Evolutionary conservation across 1,139 yeast genomes (phyloP), one percentile per base, ranked within the genome.

Genomic region (Zygoascus sp.): DNA sequence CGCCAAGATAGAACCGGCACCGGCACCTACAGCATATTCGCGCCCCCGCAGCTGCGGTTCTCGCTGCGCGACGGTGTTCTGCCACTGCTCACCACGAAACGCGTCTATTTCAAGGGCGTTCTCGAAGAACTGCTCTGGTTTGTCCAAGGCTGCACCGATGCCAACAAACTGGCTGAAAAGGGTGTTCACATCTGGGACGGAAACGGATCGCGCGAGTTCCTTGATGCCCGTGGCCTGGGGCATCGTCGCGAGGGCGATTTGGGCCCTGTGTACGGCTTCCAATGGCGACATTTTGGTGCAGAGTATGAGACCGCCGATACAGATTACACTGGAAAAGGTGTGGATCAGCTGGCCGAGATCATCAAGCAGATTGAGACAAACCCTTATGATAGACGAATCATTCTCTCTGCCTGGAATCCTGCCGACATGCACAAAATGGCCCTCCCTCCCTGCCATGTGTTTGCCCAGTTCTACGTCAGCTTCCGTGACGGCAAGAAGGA

Each of bases 231-330:
- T 36, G 98, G 98, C 0, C 75, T 92, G 42, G 74, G 75, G 0
- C 74, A 86, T 50, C 80, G 96, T 60, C 75, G 92, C 53, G 97
- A 81, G 59, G 97, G 97, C 48, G 99, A 92, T 67, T 69, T 92
- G 58, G 99, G 99, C 0, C 98, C 99, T 1, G 97, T 92, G 2
- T 92, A 92, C 63, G 99, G 99, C 0, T 92, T 94, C 69, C 99
- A 92, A 67, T 92, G 99, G 99, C 80, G 99, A 60, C 98, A 94
- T 66, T 92, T 94, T 64, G 98, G 98, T 25, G 98, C 98, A 3
- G 79, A 83, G 55, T 92, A 92, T 64, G 72, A 62, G 36, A 89
- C 87, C 49, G 88, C 96, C 61, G 90, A 90, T 53, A 74, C 90
- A 5, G 95, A 92, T 64, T 92, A 92, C 60, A 63, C 83, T 0